Conservation (phyloP, 306 rosid genomes). For the Cucumis hystrix region DNA sequence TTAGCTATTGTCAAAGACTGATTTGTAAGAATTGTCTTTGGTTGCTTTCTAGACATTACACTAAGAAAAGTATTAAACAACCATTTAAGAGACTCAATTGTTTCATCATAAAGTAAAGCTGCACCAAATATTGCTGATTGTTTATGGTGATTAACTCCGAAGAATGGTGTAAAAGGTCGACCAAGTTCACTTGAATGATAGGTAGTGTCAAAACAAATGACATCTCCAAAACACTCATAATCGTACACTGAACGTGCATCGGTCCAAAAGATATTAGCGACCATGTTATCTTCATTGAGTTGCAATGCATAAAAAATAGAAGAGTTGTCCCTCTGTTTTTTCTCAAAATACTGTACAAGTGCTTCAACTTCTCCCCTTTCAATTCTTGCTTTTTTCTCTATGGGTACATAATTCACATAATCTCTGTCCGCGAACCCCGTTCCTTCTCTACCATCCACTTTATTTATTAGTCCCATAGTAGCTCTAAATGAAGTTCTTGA, state of each 20-base stretch:
- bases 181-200: not conserved
- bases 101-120: conserved; percentile 6
- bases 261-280: not conserved
- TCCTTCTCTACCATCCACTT: not conserved
- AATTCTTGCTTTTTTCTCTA: not conserved
- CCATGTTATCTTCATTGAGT: not conserved
- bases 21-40: not conserved
- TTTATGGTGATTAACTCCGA: conserved; percentile 3
- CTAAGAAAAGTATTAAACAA: not conserved
- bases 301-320: not conserved
- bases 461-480: not conserved
- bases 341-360: not conserved
- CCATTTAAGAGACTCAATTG: not conserved
- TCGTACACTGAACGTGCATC: not conserved
- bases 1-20: not conserved
- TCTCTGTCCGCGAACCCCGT: not conserved
- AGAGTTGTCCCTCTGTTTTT: not conserved
- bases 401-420: not conserved
- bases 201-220: not conserved
- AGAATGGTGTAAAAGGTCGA: conserved; percentile 5
- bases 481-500: not conserved
- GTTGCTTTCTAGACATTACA: conserved; percentile 4
- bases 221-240: not conserved
- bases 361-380: not conserved
- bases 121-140: not conserved